Evolutionary conservation across 805 yeast species (phyloP).

Genomic region (Candida rishiriensis): DNA sequence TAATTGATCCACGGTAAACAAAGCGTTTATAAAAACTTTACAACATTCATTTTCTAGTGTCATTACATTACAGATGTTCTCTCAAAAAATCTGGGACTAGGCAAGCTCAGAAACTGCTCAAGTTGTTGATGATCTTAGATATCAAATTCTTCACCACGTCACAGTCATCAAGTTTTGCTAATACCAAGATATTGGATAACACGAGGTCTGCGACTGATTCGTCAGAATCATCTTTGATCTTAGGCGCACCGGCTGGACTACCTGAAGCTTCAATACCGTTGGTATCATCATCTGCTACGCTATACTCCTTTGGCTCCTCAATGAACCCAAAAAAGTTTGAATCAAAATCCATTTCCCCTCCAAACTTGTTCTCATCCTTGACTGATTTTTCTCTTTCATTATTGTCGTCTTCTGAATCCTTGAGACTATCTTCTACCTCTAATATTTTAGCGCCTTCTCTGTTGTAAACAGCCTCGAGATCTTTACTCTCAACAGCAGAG

Average conservation of each 20-base stretch:
- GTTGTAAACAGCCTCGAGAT: slow-evolving; percentile 13
- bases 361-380: slow-evolving; percentile 7
- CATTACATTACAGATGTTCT: no score
- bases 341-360: slow-evolving; percentile 20
- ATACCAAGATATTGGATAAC: slow-evolving; percentile 17
- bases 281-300: neutral
- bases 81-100: no score
- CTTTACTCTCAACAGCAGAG: slow-evolving; percentile 13
- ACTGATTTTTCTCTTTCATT: neutral
- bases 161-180: slow-evolving; percentile 11
- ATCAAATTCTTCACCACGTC: slow-evolving; percentile 15
- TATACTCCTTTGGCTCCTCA: slow-evolving; percentile 22
- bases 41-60: no score
- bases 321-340: slow-evolving; percentile 28
- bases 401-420: slow-evolving; percentile 2
- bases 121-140: slow-evolving; percentile 13
- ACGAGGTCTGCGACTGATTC: slow-evolving; percentile 9
- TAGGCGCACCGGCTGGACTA: slow-evolving; percentile 4
- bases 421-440: slow-evolving; percentile 1
- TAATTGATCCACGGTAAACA: no score
- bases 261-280: neutral
- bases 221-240: slow-evolving; percentile 4
- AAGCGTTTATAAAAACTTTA: no score
- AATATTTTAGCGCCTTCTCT: slow-evolving; percentile 12
- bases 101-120: slow-evolving; percentile 3